phyloP scores from a whole-genome alignment of 345 rosid species.

The Mangifera indica region DNA sequence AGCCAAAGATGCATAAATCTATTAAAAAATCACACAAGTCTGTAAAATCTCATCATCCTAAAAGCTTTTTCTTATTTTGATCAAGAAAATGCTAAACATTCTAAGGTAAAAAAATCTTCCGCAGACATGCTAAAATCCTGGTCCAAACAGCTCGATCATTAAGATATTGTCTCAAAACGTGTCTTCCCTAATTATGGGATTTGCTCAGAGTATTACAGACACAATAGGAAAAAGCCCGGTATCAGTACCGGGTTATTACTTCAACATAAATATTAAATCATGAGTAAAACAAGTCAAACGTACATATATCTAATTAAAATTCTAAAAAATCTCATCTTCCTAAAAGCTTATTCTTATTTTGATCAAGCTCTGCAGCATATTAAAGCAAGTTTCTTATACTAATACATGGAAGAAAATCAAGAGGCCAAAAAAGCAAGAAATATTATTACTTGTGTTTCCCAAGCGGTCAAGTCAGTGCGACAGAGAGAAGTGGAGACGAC shows the following conservation, averaged over 20 bases:
- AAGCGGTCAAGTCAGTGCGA: constrained; percentile 78
- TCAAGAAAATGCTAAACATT: too few species aligned
- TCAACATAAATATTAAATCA: not conserved
- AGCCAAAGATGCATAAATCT: too few species aligned
- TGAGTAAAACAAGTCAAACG: not conserved
- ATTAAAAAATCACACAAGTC: too few species aligned
- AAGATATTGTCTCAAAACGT: too few species aligned
- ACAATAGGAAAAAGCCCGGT: too few species aligned
- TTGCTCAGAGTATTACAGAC: too few species aligned
- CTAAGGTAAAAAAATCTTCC: too few species aligned
- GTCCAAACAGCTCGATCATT: too few species aligned
- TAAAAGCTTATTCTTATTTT: not conserved
- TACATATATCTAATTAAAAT: not conserved
- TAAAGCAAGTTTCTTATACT: not conserved
- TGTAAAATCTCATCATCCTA: too few species aligned
- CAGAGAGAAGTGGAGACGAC: constrained; percentile 87
- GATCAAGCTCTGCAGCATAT: not conserved
- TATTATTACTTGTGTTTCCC: constrained; percentile 67
- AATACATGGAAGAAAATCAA: not conserved
- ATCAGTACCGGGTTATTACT: not conserved
- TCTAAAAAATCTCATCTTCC: not conserved
- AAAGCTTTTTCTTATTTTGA: too few species aligned
- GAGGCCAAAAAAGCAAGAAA: not conserved
- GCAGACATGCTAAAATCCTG: too few species aligned
- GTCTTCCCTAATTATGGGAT: too few species aligned